These are phyloP conservation scores for Candida michaelii DNA, from an alignment of 805 yeast genomes.

Conservation along the genomic window DNA sequence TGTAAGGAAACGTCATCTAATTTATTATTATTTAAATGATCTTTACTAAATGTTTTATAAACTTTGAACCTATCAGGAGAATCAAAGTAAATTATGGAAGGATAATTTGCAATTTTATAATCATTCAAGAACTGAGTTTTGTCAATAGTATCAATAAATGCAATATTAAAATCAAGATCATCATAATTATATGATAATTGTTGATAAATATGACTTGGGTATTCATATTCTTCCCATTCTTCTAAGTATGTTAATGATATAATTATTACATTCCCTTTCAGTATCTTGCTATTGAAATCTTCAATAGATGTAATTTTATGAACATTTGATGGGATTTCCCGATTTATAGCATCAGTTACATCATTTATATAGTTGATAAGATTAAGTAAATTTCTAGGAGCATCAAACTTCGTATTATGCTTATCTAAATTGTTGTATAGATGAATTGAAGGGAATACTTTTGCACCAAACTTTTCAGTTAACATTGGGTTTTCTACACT, in stretches of 20 bases:
- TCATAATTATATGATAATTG: slow-evolving; percentile 19
- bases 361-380: slow-evolving; percentile 23
- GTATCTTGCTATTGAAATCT: slow-evolving; percentile 4
- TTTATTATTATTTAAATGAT: slow-evolving; percentile 9
- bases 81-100: slow-evolving; percentile 29
- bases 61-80: slow-evolving; percentile 23
- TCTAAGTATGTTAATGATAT: slow-evolving; percentile 21
- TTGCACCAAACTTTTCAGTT: slow-evolving; percentile 38
- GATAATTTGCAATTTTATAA: slow-evolving; percentile 33
- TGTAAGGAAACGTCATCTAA: slow-evolving; percentile 10
- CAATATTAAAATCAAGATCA: slow-evolving; percentile 22
- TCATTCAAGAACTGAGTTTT: slow-evolving; percentile 20
- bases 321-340: slow-evolving; percentile 22
- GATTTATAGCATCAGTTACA: slow-evolving; percentile 19
- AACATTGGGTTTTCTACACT: slow-evolving; percentile 30
- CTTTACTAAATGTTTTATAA: slow-evolving; percentile 20
- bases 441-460: slow-evolving; percentile 50
- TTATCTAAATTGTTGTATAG: slow-evolving; percentile 44
- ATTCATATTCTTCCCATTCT: slow-evolving; percentile 33
- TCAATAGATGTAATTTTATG: slow-evolving; percentile 1
- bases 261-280: slow-evolving; percentile 22
- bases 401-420: slow-evolving; percentile 34
- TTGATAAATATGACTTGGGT: slow-evolving; percentile 37
- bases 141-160: slow-evolving; percentile 23
- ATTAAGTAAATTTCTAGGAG: slow-evolving; percentile 18